A percentile compares a stretch with the other conserved stretches of the same genome.
These are phyloP conservation scores for Picochlorum sp. DNA, from an alignment of 139 green algal genomes.

Conservation along the genomic window DNA sequence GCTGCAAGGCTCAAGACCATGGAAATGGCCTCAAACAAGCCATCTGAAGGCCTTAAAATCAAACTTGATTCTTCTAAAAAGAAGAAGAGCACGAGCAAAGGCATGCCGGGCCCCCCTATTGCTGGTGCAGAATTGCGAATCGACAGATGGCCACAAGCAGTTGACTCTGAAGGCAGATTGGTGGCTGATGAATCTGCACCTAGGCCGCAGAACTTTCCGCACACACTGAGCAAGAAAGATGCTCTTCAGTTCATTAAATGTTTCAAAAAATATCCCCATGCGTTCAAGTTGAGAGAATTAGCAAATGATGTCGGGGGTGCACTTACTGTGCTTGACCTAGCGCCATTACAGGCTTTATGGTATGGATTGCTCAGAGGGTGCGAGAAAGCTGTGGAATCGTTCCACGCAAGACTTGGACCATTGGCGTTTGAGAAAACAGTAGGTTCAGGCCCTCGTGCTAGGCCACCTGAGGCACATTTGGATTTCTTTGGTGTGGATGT, in stretches of 20 bases:
- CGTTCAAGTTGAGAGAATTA: slow-evolving; percentile 33
- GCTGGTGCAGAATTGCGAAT: slow-evolving; percentile 56
- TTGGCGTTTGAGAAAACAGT: neutral
- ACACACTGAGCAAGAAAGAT: slow-evolving; percentile 40
- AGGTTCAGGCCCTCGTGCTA: slow-evolving; percentile 3
- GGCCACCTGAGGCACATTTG: slow-evolving; percentile 44
- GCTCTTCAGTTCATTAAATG: slow-evolving; percentile 56
- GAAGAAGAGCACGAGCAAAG: slow-evolving; percentile 8
- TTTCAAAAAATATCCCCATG: slow-evolving; percentile 37
- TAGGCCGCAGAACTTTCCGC: slow-evolving; percentile 12
- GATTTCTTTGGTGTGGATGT: slow-evolving; percentile 88
- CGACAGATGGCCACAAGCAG: slow-evolving; percentile 45
- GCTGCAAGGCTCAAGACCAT: slow-evolving; percentile 26
- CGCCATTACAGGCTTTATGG: slow-evolving; percentile 35
- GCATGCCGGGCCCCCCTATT: slow-evolving; percentile 46
- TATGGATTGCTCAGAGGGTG: slow-evolving; percentile 40
- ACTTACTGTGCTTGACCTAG: slow-evolving; percentile 1
- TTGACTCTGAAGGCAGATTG: slow-evolving; percentile 11
- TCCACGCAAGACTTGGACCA: slow-evolving; percentile 1
- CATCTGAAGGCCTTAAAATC: neutral
- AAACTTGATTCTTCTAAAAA: neutral
- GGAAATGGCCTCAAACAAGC: slow-evolving; percentile 8
- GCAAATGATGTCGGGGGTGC: slow-evolving; percentile 26
- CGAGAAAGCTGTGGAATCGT: slow-evolving; percentile 16
- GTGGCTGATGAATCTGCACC: slow-evolving; percentile 1